phyloP scores from a whole-genome alignment of 2,329 filamentous ascomycete genomes.

The Cadophora sp. region DNA sequence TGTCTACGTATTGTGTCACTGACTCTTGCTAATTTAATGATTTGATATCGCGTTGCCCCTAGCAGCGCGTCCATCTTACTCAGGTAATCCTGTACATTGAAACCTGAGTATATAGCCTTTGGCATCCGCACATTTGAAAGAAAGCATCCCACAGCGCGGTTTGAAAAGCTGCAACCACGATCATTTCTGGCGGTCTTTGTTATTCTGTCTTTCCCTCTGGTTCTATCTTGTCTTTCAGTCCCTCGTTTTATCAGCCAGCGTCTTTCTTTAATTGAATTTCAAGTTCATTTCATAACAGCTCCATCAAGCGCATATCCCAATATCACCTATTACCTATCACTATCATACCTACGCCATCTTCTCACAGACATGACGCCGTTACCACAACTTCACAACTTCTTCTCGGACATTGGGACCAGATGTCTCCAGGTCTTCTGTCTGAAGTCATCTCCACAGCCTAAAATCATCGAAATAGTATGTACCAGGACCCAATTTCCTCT shows the following conservation, averaged over 20 bases:
- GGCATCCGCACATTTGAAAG: neutral
- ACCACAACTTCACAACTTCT: conserved; percentile 43
- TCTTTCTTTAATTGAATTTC: conserved; percentile 17
- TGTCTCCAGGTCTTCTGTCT: conserved; percentile 54
- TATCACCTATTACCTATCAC: neutral
- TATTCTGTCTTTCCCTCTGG: conserved; percentile 31
- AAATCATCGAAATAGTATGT: conserved; percentile 55
- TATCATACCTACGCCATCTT: neutral
- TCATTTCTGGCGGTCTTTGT: conserved; percentile 27
- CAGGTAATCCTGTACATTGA: conserved; percentile 16
- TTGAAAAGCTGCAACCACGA: conserved; percentile 13
- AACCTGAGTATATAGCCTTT: conserved; percentile 13
- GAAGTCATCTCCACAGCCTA: conserved; percentile 50
- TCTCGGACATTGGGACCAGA: conserved; percentile 53
- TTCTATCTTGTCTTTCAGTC: conserved; percentile 20
- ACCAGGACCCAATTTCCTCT: conserved; percentile 2
- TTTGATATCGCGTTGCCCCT: conserved; percentile 39
- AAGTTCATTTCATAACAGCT: conserved; percentile 16
- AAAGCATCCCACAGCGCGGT: conserved; percentile 1
- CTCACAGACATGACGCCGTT: conserved; percentile 15
- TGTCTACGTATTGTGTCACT: conserved; percentile 38
- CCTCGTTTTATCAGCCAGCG: conserved; percentile 31
- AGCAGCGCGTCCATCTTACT: conserved; percentile 34
- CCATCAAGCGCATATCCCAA: neutral
- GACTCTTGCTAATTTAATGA: conserved; percentile 41